Percentiles rank a stretch among this genome's conserved stretches.
Conservation (phyloP, 2,329 filamentous ascomycete species). For the Cladophialophora carrionii region DNA sequence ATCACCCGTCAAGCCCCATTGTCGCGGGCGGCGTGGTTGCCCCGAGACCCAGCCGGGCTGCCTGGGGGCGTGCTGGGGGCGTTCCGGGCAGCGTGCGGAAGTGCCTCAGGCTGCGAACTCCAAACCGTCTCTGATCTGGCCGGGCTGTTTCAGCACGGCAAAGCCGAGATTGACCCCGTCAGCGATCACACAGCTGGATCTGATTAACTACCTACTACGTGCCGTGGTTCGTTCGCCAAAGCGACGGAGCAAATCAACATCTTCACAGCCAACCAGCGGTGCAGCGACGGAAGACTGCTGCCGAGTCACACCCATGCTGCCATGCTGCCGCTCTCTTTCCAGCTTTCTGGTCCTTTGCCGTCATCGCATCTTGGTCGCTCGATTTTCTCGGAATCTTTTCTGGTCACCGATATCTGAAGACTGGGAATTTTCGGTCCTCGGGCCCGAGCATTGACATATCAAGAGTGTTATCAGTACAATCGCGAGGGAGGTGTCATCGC, state of each 20-base stretch:
- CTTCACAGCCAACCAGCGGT: not conserved
- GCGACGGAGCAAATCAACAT: not conserved
- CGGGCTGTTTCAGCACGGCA: conserved; percentile 1
- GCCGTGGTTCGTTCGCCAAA: not conserved
- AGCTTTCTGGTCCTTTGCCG: not conserved
- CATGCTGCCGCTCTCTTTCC: conserved; percentile 3
- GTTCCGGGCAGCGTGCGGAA: not conserved
- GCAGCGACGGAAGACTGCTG: not conserved
- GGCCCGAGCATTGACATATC: not conserved
- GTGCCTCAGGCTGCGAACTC: conserved; percentile 1
- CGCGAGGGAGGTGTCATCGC: not conserved
- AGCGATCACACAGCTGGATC: not conserved
- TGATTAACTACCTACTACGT: not conserved
- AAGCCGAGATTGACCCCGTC: conserved; percentile 3
- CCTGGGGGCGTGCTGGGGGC: not conserved
- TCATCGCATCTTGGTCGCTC: not conserved
- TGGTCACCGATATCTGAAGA: not conserved
- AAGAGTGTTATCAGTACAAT: not conserved
- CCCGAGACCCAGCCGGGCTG: conserved; percentile 1
- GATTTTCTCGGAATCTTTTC: not conserved
- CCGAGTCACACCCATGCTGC: not conserved
- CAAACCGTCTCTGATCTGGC: conserved; percentile 4
- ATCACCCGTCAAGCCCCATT: not conserved
- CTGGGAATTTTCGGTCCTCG: not conserved
- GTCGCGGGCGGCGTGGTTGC: not conserved